These are phyloP conservation scores for Myxozyma vanderwaltii DNA, from an alignment of 805 yeast genomes.

Conservation along the genomic window DNA sequence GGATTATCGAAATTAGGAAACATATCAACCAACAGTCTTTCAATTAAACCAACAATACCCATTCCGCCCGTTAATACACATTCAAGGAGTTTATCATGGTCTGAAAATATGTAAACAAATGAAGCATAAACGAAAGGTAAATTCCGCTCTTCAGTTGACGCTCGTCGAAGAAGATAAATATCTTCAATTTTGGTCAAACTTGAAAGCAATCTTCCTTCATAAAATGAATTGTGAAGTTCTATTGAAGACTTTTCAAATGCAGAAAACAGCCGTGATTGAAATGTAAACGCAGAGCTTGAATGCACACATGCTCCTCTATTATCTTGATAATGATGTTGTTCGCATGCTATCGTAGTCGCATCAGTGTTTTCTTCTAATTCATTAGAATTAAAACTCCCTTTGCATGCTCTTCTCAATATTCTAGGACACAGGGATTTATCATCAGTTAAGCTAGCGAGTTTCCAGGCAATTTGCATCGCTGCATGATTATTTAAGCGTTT, in stretches of 20 bases:
- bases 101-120: slow-evolving; percentile 8
- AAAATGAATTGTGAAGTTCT: not conserved
- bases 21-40: not conserved
- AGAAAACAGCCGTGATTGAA: not conserved
- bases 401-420: not conserved
- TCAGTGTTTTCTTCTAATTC: no score
- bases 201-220: slow-evolving; percentile 8
- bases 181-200: slow-evolving; percentile 15
- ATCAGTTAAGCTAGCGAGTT: slow-evolving; percentile 5
- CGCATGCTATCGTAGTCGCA: no score
- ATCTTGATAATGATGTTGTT: not conserved
- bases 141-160: slow-evolving; percentile 5
- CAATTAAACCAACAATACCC: not conserved
- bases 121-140: slow-evolving; percentile 13
- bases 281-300: not conserved
- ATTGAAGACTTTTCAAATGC: not conserved
- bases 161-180: slow-evolving; percentile 13
- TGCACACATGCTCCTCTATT: not conserved
- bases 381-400: no score
- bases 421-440: slow-evolving; percentile 3
- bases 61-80: not conserved
- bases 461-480: slow-evolving; percentile 26
- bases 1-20: slow-evolving; percentile 6
- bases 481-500: not conserved
- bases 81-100: not conserved